phyloP scores from a whole-genome alignment of 169 alveolate species.

The Theileria parva region DNA sequence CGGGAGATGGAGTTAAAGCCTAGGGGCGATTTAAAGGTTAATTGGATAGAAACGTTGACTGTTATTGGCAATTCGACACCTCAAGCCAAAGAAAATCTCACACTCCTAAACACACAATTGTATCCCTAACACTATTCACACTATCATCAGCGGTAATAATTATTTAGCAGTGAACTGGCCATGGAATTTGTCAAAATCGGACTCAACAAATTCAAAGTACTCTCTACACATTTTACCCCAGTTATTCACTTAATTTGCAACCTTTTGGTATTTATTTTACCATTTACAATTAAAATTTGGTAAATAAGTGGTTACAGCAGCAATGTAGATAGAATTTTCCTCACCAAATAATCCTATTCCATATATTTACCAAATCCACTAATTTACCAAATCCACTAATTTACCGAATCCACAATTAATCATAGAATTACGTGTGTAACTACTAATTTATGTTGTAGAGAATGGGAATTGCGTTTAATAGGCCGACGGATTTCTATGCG shows the following conservation, averaged over 20 bases:
- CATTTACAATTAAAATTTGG: too few species aligned
- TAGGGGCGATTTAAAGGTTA: background rate
- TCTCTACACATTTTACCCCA: background rate
- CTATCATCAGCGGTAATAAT: too few species aligned
- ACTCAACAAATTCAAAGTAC: slow-evolving; percentile 21
- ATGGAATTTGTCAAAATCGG: slow-evolving; percentile 39
- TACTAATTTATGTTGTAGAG: slow-evolving; percentile 5
- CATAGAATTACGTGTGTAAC: too few species aligned
- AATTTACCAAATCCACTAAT: too few species aligned
- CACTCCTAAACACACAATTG: slow-evolving; percentile 43
- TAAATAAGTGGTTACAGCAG: background rate
- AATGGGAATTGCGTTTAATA: slow-evolving; percentile 33
- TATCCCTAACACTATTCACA: background rate
- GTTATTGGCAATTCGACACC: slow-evolving; percentile 10
- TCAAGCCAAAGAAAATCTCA: slow-evolving; percentile 25
- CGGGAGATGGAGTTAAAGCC: background rate
- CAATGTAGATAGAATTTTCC: background rate
- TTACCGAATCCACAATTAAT: too few species aligned
- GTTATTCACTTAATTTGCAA: background rate
- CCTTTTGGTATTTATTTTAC: too few species aligned
- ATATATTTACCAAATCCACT: too few species aligned
- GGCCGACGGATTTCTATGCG: slow-evolving; percentile 63
- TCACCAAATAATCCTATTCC: too few species aligned
- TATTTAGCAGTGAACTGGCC: slow-evolving; percentile 26
- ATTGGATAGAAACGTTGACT: slow-evolving; percentile 4